phyloP scores from a whole-genome alignment of 2,329 filamentous ascomycete genomes.

The Orbilia javanica region DNA sequence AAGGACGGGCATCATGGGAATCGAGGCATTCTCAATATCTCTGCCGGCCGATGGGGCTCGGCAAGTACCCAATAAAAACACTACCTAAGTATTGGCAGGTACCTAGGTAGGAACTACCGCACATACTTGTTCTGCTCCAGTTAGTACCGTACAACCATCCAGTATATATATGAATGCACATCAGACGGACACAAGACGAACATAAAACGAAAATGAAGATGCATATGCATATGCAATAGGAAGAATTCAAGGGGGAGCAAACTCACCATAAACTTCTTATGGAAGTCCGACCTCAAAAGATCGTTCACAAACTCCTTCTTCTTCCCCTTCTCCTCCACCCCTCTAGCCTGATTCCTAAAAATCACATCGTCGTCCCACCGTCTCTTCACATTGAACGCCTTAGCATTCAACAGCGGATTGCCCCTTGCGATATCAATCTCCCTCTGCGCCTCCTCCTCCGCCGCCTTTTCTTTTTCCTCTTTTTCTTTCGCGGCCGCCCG shows the following conservation, averaged over 20 bases:
- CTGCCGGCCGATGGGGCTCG: background rate
- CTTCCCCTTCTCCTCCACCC: constrained; percentile 90
- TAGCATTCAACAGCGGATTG: constrained; percentile 86
- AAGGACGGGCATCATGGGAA: too few species aligned
- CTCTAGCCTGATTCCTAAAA: constrained; percentile 97
- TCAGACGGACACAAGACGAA: too few species aligned
- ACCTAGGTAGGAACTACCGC: constrained; percentile 64
- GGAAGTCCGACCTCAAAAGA: constrained; percentile 81
- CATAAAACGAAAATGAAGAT: too few species aligned
- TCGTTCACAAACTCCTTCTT: constrained; percentile 85
- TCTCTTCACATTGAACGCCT: constrained; percentile 87
- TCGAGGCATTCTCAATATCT: background rate
- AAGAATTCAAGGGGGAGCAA: background rate
- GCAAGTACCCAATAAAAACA: too few species aligned
- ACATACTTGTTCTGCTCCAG: constrained; percentile 68
- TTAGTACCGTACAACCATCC: background rate
- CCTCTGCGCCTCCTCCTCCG: constrained; percentile 82
- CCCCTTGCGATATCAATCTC: constrained; percentile 91
- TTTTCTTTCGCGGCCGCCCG: constrained; percentile 82
- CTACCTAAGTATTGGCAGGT: background rate
- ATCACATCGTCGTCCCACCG: constrained; percentile 99
- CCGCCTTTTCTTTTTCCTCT: constrained; percentile 84
- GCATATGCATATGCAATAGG: background rate
- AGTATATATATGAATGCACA: background rate
- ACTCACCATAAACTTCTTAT: constrained; percentile 91